Base-by-base conservation (phyloP, 176 grass and related monocot genomes). In the Oryza meyeriana region DNA sequence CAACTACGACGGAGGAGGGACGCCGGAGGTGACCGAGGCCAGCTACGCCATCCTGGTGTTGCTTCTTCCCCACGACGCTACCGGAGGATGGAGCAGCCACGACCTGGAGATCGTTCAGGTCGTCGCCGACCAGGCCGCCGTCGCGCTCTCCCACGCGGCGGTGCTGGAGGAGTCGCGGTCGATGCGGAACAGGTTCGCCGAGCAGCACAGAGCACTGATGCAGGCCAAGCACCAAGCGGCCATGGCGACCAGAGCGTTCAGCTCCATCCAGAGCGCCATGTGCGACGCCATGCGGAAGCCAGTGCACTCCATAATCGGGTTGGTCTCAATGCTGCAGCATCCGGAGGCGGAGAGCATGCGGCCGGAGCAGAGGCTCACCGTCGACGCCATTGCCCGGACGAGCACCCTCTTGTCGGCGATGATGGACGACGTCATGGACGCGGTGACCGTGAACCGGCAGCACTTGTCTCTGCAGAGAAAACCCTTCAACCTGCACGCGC, bases 271-370 rank as follows among this genome's bases (percentile, higher is more conserved):
- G 74, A 30, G 68, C 59, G 89, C 83, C n/a, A 87, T 94, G 90
- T 86, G 88, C 30, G 52, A 80, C 27, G 83, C 78, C 76, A 85
- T 92, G 81, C 81, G 74, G 25, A 86, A 71, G 69, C 90, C 94
- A 28, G 78, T 89, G 39, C 74, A 94, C 84, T 75, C 87, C 4
- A 87, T 97, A 38, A 30, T 94, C 34, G 92, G 90, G 26, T 61
- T 97, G 39, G 16, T 91, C 39, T 94, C 94, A 41, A 87, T 97
- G 78, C 59, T 94, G 69, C 90, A 89, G 39, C 59, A 86, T 20
- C 69, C 44, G 22, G 38, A 44, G 42, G 76, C 42, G n/a, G 81
- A 94, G 61, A 66, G 61, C 14, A 62, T 91, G 74, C 81, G 79
- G 4, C 87, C 88, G 31, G 88, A 92, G 61, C 90, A 97, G 87